phyloP scores from a whole-genome alignment of 2,329 filamentous ascomycete species.

The Fusarium buxicola region DNA sequence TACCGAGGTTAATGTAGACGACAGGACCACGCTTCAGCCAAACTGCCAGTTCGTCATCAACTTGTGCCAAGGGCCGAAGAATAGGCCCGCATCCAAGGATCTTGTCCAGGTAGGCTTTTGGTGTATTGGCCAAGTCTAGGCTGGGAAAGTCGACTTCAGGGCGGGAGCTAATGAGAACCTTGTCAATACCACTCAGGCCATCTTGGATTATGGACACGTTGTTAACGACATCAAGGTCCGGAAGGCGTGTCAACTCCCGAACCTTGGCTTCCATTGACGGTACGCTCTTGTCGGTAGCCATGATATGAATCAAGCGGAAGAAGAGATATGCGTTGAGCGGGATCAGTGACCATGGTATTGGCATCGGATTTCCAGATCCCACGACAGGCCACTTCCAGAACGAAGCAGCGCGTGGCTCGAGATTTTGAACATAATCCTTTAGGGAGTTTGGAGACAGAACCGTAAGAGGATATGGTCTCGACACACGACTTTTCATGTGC shows the following conservation, averaged over 20 bases:
- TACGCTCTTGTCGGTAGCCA: neutral
- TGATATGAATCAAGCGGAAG: neutral
- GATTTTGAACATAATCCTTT: neutral
- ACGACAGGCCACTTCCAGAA: conserved; percentile 2
- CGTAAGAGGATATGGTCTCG: neutral
- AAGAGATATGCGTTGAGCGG: neutral
- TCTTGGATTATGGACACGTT: neutral
- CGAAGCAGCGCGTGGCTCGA: neutral
- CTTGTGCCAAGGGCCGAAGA: neutral
- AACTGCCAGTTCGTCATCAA: neutral
- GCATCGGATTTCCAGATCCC: neutral
- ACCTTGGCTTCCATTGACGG: neutral
- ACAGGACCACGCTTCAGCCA: neutral
- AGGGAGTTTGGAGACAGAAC: neutral
- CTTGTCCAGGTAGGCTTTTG: conserved; percentile 1
- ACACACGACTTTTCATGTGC: neutral
- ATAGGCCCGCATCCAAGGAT: neutral
- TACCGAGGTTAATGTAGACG: conserved; percentile 1
- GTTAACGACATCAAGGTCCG: neutral
- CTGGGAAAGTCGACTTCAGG: neutral
- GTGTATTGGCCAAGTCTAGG: neutral
- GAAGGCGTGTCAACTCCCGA: neutral
- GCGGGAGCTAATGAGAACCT: neutral
- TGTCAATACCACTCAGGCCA: neutral
- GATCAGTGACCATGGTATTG: neutral